Base-by-base conservation (phyloP, 306 rosid genomes). In the Urtica urens region DNA sequence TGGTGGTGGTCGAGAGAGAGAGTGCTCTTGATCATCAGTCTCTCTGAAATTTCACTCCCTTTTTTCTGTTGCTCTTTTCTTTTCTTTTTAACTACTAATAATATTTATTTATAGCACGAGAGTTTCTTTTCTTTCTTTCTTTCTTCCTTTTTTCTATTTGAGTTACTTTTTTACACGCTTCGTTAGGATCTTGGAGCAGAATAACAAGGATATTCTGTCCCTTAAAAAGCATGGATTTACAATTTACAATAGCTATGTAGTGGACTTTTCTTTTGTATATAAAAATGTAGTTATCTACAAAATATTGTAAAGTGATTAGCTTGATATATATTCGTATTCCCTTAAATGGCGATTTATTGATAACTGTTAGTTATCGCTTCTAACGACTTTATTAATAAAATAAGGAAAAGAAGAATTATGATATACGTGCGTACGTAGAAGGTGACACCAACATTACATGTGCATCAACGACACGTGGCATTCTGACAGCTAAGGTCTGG, bases 371-470 rank as follows among this genome's bases (percentile, higher is more conserved):
- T n/a, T n/a, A n/a, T n/a, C n/a, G n/a, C n/a, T n/a, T n/a, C n/a
- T n/a, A n/a, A n/a, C n/a, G 37, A 31, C 10, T 31, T 31, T 31
- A 31, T 31, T 24, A 7, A 14, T 1, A 21, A 24, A 22, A 16
- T 23, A 38, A 28, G 7, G 2, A 13, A 2, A 17, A 21, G 8
- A 14, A 38, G 21, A 24, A 38, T 53, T 23, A 23, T 17, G 26
- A 25, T 16, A 22, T 38, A 23, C 59, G 59, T 42, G 53, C 19
- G 31, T 38, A 49, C 50, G 46, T 51, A 60, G 22, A 40, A 41
- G 24, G 34, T 60, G 78, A 72, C 59, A 40, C 62, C 58, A 70
- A 70, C 76, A 70, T 53, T 58, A 53, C 83, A 73, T 73, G 83
- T 70, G 88, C 74, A 60, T 6, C 4, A 49, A 25, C 44, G 15